Evolutionary conservation across 768 basidiomycete species (phyloP).

Genomic region (Panellus pusillus): DNA sequence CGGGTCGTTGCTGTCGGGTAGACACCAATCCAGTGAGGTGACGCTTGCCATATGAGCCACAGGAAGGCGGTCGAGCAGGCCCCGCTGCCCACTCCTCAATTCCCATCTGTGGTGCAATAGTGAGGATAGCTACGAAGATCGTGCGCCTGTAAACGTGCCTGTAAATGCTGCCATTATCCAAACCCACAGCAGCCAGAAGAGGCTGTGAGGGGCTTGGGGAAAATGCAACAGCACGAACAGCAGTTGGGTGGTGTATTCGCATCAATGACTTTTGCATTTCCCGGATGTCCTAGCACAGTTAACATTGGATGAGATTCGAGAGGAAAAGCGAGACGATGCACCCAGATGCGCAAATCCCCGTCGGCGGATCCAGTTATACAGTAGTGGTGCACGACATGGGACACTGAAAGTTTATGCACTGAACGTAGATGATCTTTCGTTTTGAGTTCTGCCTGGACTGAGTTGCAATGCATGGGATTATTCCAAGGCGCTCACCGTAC

Average conservation of each 20-base stretch:
- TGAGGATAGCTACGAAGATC: background rate
- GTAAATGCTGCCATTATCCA: constrained; percentile 71
- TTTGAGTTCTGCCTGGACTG: constrained; percentile 49
- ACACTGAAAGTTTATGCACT: constrained; percentile 68
- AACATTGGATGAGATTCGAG: background rate
- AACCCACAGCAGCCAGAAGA: constrained; percentile 65
- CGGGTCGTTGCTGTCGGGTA: constrained; percentile 25
- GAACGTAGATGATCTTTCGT: constrained; percentile 72
- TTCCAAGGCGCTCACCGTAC: constrained; percentile 51
- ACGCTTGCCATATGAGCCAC: constrained; percentile 76
- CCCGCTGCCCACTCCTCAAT: constrained; percentile 72
- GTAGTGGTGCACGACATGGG: constrained; percentile 65
- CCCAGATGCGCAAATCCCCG: constrained; percentile 81
- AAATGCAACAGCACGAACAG: constrained; percentile 69
- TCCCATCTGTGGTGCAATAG: constrained; percentile 58
- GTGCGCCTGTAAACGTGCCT: constrained; percentile 38
- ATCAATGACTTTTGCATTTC: constrained; percentile 68
- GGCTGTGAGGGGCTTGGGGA: constrained; percentile 67
- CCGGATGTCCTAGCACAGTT: constrained; percentile 59
- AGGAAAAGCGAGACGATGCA: constrained; percentile 31
- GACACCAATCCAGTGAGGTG: constrained; percentile 73
- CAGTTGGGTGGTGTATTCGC: constrained; percentile 68
- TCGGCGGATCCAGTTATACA: constrained; percentile 82
- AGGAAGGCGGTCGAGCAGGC: constrained; percentile 67
- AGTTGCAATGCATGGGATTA: background rate